phyloP scores from a whole-genome alignment of 2,329 filamentous ascomycete species.

The Apiospora malaysiana region DNA sequence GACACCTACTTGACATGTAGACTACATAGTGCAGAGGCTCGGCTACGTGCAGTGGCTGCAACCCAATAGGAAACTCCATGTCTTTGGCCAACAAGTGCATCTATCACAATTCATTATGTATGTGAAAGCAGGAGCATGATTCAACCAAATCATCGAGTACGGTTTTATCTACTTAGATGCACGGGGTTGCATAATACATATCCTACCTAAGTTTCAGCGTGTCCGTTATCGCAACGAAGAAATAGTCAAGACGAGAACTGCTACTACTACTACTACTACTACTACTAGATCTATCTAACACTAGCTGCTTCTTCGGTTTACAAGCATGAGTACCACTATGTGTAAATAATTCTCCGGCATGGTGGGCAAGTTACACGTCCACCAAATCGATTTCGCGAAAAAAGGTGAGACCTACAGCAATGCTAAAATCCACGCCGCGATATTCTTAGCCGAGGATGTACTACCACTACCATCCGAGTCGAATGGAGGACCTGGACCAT shows the following conservation, averaged over 20 bases:
- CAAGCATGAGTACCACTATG: not conserved
- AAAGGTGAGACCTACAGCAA: constrained; percentile 8
- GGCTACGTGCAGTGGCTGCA: not conserved
- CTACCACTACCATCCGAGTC: not conserved
- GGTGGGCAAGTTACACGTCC: not conserved
- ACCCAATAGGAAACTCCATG: not conserved
- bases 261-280: too few species aligned
- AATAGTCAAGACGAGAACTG: too few species aligned
- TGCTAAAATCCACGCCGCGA: not conserved
- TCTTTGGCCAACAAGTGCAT: not conserved
- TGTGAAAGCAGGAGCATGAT: too few species aligned
- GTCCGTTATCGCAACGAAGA: not conserved
- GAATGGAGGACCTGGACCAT: not conserved
- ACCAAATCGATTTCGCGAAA: constrained; percentile 15
- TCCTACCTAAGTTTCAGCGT: not conserved
- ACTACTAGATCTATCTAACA: too few species aligned
- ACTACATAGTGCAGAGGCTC: not conserved
- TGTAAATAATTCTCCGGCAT: not conserved
- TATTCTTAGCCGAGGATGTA: constrained; percentile 5
- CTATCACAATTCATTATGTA: not conserved
- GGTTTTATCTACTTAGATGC: not conserved
- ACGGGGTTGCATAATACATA: not conserved
- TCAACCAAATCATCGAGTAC: too few species aligned
- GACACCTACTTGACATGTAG: not conserved
- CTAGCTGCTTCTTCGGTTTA: not conserved